A percentile compares a stretch with the other conserved stretches of the same genome.
These are phyloP conservation scores for Vitis hybrid DNA, from an alignment of 177 flowering plant species.

Conservation along the genomic window DNA sequence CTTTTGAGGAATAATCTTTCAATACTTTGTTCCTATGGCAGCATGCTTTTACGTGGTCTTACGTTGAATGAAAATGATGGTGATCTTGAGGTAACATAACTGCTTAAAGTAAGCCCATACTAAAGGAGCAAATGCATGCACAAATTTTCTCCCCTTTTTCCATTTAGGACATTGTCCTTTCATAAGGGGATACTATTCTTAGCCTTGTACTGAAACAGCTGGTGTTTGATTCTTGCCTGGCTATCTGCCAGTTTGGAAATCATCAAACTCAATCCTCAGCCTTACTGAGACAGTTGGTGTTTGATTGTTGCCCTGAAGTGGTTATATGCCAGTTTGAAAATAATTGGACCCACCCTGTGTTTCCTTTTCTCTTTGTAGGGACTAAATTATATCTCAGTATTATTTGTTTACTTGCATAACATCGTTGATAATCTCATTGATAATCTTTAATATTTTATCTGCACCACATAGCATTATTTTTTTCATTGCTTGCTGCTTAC, in stretches of 20 bases:
- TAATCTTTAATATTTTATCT: background rate
- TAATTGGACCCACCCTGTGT: background rate
- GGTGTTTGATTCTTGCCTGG: too few relatives aligned
- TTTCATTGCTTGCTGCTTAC: background rate
- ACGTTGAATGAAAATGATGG: slow-evolving; percentile 65
- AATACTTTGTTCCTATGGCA: slow-evolving; percentile 35
- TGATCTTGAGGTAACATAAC: slow-evolving; percentile 81
- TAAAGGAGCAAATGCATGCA: too few relatives aligned
- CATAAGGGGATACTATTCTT: too few relatives aligned
- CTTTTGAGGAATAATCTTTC: slow-evolving; percentile 6
- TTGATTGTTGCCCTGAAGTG: background rate
- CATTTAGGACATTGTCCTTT: too few relatives aligned
- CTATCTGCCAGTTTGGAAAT: too few relatives aligned
- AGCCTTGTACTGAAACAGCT: too few relatives aligned
- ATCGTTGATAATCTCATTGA: background rate
- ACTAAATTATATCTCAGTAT: too few relatives aligned
- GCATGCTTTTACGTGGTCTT: slow-evolving; percentile 88
- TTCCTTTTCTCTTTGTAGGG: too few relatives aligned
- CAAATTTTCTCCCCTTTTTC: too few relatives aligned
- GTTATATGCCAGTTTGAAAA: background rate
- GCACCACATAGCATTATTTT: background rate
- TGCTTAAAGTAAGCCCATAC: background rate
- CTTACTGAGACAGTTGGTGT: background rate
- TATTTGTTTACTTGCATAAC: too few relatives aligned
- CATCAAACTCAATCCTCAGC: background rate